These are phyloP conservation scores for Pythium periplocum DNA, from an alignment of 352 stramenopile genomes.

Conservation along the genomic window DNA sequence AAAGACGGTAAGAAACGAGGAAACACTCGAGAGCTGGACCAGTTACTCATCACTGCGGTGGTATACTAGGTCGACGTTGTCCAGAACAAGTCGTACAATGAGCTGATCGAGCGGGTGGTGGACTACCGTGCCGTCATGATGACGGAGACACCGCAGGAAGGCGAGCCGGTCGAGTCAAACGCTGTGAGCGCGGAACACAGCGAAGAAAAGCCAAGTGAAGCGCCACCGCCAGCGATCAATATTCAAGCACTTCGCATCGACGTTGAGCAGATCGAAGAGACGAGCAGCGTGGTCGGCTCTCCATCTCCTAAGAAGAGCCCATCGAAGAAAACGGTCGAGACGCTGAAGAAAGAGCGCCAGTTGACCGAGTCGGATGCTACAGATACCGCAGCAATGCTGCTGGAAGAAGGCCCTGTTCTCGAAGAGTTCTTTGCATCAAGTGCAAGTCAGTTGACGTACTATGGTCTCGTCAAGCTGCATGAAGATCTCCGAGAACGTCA, in stretches of 20 bases:
- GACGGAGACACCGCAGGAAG: constrained; percentile 31
- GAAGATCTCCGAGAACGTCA: constrained; percentile 87
- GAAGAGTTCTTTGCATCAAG: constrained; percentile 90
- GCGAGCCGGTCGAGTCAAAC: too few relatives aligned
- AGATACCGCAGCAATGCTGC: constrained; percentile 45
- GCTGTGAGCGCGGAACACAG: too few relatives aligned
- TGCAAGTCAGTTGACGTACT: constrained; percentile 93
- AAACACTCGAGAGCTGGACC: too few relatives aligned
- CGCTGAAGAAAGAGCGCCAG: constrained; percentile 72
- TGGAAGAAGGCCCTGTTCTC: constrained; percentile 77
- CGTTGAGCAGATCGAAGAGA: constrained; percentile 9
- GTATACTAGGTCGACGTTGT: constrained; percentile 59
- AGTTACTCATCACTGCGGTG: too few relatives aligned
- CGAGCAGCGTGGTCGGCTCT: too few relatives aligned
- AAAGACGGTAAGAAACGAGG: constrained; percentile 35
- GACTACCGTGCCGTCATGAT: constrained; percentile 74
- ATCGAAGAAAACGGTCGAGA: constrained; percentile 60
- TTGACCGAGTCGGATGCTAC: constrained; percentile 64
- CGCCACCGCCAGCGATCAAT: neutral
- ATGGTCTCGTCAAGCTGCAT: constrained; percentile 91
- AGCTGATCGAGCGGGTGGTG: constrained; percentile 94
- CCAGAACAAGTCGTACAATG: constrained; percentile 95
- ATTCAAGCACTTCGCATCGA: constrained; percentile 47
- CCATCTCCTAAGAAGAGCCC: constrained; percentile 27
- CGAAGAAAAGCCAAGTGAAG: too few relatives aligned